Evolutionary conservation across 371 early-diverging fungal genomes (phyloP), one percentile per base, ranked within the genome.

Genomic region (Mucor lusitanicus): DNA sequence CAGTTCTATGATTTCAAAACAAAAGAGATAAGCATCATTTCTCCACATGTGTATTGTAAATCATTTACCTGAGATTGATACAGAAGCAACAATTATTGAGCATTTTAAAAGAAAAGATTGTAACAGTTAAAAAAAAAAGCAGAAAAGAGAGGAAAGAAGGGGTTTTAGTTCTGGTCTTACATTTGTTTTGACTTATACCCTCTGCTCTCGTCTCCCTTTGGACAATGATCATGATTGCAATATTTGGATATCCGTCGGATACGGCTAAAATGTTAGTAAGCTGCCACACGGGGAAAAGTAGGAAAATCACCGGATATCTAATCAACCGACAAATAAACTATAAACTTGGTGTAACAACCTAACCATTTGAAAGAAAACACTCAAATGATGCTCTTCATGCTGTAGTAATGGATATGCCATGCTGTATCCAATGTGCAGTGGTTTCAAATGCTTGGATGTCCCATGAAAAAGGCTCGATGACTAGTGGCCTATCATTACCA

Each of bases 11-110:
- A 7, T 55, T 37, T 50, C 12, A 23, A 23, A 23, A 8, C n/a
- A 21, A 2, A 50, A 50, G 3, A 50, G 50, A 25, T 50, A 50
- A 50, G 50, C 21, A 50, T 44, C 30, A 33, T 44, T 32, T 19
- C 33, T 19, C n/a, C 21, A n/a, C 33, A 1, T 9, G n/a, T 64
- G 19, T 1, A 13, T 13, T 3, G 11, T 32, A 15, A 28, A 4
- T 25, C 27, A 4, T 32, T 61, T 59, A 6, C 79, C 74, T 69
- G 30, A 79, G 71, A 27, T 60, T 76, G 30, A 79, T 79, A 71
- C 79, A 79, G 35, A 79, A 79, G 61, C 79, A 79, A 59, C 79
- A 79, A 44, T 79, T 76, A 17, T 74, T 76, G n/a, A 71, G 64
- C 72, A 71, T 71, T 56, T 54, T 67, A 30, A 30, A 30, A 30